phyloP scores from a whole-genome alignment of 495 filamentous ascomycete species.

The Hypoxylon fragiforme region DNA sequence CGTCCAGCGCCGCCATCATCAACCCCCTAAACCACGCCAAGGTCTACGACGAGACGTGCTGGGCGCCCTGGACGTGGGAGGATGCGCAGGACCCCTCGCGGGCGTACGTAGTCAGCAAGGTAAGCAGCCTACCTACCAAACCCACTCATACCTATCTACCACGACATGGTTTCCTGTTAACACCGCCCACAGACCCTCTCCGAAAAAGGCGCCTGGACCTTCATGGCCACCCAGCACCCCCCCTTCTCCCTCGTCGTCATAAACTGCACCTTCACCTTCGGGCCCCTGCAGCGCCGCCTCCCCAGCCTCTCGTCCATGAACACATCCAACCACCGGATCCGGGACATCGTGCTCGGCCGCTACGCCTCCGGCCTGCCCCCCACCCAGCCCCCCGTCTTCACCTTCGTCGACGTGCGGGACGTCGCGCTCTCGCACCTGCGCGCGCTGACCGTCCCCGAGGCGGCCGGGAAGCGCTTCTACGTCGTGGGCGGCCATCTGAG shows the following conservation, averaged over 20 bases:
- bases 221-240: slow-evolving; percentile 37
- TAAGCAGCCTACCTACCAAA: too few relatives aligned
- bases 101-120: slow-evolving; percentile 49
- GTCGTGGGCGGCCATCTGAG: slow-evolving; percentile 47
- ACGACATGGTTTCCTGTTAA: background rate
- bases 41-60: slow-evolving; percentile 46
- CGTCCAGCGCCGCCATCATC: slow-evolving; percentile 48
- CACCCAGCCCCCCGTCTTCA: slow-evolving; percentile 51
- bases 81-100: slow-evolving; percentile 34
- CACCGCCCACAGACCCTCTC: slow-evolving; percentile 33
- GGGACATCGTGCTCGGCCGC: slow-evolving; percentile 43
- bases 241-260: slow-evolving; percentile 49
- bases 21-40: slow-evolving; percentile 40
- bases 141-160: too few relatives aligned
- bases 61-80: slow-evolving; percentile 45
- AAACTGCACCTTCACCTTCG: slow-evolving; percentile 51
- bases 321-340: slow-evolving; percentile 52
- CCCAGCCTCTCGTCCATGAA: slow-evolving; percentile 39
- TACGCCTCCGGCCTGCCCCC: slow-evolving; percentile 35
- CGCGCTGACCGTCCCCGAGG: slow-evolving; percentile 44
- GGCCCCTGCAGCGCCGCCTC: slow-evolving; percentile 45
- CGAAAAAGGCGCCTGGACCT: slow-evolving; percentile 52
- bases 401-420: slow-evolving; percentile 54
- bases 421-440: slow-evolving; percentile 47
- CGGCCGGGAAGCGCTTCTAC: slow-evolving; percentile 50